Base-by-base conservation (phyloP, 306 rosid species). In the Corylus avellana region DNA sequence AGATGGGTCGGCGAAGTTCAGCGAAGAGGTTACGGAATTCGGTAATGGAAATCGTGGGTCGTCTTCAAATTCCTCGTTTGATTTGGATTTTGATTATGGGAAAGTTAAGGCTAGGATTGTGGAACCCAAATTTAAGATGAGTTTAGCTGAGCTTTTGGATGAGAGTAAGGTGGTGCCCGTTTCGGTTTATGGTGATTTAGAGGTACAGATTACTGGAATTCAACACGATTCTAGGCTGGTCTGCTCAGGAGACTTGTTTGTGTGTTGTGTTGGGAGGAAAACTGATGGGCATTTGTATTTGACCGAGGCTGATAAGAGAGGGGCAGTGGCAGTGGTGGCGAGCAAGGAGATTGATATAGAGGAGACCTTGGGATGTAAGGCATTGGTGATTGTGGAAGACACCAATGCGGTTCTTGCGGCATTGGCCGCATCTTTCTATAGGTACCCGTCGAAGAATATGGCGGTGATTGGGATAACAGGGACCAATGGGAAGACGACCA, bases 291-390 rank as follows among this genome's bases (percentile, higher is more conserved):
- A 90, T 49, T 76, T 87, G 84, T 90, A 81, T 72, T 86, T 95
- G 87, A 90, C 86, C n/a, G 98, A 95, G 87, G 98, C 99, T 81
- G 93, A 91, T 84, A 95, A 95, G 91, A 90, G 98, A 87, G 94
- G 98, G 17, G 98, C 96, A 0, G 89, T 95, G 53, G 99, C 98
- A 32, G 94, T 95, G 35, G 97, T 95, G 17, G 96, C 97, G 0
- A 92, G 97, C 73, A 93, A 95, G 82, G 99, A 93, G 93, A 90
- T 93, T 78, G 92, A 89, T n/a, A 89, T 95, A 68, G 93, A 92
- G 83, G 96, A 90, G 57, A 92, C 91, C 51, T 81, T 91, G 78
- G 97, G 92, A 48, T 90, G 98, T 67, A 93, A 91, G 88, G 99
- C 99, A 74, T 87, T 93, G 88, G 98, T 93, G 66, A 87, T 95